Conservation (phyloP, 306 rosid species). For the Trifolium repens region DNA sequence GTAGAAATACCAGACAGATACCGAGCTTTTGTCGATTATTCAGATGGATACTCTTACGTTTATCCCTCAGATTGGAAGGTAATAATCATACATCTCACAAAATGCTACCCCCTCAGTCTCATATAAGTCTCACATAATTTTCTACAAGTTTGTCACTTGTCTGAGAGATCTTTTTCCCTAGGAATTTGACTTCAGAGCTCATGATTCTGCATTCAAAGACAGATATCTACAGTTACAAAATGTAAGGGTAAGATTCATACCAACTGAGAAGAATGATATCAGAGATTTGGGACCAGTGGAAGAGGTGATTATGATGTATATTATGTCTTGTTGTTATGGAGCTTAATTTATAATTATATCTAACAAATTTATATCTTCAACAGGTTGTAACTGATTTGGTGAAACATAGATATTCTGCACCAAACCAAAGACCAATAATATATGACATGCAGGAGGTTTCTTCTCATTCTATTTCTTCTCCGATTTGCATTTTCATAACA, state of each 20-base stretch:
- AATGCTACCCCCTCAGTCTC: background rate
- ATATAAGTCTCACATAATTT: background rate
- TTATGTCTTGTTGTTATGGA: background rate
- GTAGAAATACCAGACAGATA: conserved; percentile 73
- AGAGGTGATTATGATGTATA: conserved; percentile 57
- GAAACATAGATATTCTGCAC: conserved; percentile 77
- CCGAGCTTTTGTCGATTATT: conserved; percentile 72
- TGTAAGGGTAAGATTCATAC: conserved; percentile 93
- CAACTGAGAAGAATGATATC: conserved; percentile 81
- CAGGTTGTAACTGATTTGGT: conserved; percentile 75
- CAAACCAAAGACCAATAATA: conserved; percentile 76
- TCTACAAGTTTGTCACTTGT: background rate
- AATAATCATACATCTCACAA: conserved; percentile 34
- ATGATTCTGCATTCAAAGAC: conserved; percentile 97
- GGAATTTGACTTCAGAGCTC: conserved; percentile 96
- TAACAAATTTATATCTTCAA: conserved; percentile 26
- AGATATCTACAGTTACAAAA: conserved; percentile 76
- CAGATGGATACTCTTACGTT: conserved; percentile 84
- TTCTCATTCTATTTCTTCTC: conserved; percentile 36
- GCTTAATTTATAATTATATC: conserved; percentile 14
- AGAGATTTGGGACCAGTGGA: conserved; percentile 88
- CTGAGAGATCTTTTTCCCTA: conserved; percentile 41
- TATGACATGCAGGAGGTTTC: conserved; percentile 82
- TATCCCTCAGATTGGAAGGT: conserved; percentile 98
- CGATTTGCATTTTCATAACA: background rate